These are phyloP conservation scores for Ustilago nuda DNA, from an alignment of 1,284 basidiomycete species.

Conservation along the genomic window DNA sequence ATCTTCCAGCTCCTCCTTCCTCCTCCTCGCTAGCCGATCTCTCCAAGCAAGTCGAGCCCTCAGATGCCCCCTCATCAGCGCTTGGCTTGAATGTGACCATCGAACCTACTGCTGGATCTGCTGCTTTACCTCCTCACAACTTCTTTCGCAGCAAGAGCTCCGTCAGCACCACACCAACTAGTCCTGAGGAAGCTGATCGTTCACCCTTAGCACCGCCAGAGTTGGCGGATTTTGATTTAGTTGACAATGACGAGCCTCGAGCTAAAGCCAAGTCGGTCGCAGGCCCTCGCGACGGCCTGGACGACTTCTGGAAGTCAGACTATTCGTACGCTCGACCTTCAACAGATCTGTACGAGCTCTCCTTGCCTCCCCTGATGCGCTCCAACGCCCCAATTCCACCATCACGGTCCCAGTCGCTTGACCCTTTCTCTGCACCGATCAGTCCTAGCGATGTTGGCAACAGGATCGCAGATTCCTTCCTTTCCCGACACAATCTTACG, in stretches of 20 bases:
- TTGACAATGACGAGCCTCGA: slow-evolving; percentile 10
- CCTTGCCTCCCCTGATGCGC: slow-evolving; percentile 37
- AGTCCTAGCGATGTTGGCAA: slow-evolving; percentile 1
- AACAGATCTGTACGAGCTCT: slow-evolving; percentile 6
- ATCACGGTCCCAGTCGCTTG: slow-evolving; percentile 39
- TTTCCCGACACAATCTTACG: slow-evolving; percentile 1
- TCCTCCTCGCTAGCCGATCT: slow-evolving; percentile 15
- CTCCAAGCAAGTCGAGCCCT: background rate
- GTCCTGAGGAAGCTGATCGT: slow-evolving; percentile 36
- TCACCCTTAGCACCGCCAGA: slow-evolving; percentile 11
- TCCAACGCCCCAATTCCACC: slow-evolving; percentile 42
- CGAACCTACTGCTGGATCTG: background rate
- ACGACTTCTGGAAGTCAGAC: slow-evolving; percentile 39
- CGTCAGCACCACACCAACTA: slow-evolving; percentile 49
- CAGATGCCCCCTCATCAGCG: slow-evolving; percentile 2
- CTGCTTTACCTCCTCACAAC: slow-evolving; percentile 3
- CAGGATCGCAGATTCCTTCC: background rate
- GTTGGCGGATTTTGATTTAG: slow-evolving; percentile 7
- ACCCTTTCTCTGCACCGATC: slow-evolving; percentile 22
- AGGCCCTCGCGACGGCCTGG: slow-evolving; percentile 7
- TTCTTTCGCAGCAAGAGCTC: slow-evolving; percentile 46
- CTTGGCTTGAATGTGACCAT: slow-evolving; percentile 26
- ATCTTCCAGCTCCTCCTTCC: slow-evolving; percentile 22
- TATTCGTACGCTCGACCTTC: slow-evolving; percentile 34
- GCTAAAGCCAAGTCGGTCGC: background rate